Evolutionary conservation across 1,284 basidiomycete species (phyloP).

Genomic region (Naganishia sp.): DNA sequence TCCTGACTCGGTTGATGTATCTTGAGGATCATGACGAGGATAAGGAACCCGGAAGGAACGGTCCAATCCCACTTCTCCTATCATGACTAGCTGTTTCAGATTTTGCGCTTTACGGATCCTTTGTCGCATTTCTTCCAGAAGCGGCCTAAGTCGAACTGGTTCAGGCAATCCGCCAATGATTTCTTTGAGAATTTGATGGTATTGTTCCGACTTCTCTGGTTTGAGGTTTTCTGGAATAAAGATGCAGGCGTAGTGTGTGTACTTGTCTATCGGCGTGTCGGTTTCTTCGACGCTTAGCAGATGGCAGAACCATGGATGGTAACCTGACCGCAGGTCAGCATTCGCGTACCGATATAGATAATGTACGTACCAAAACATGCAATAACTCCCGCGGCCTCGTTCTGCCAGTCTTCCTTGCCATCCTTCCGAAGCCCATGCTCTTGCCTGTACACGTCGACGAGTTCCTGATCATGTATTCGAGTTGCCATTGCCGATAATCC

Average conservation of each 20-base stretch:
- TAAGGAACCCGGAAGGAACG: slow-evolving; percentile 50
- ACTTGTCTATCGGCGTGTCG: slow-evolving; percentile 40
- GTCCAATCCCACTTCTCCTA: slow-evolving; percentile 58
- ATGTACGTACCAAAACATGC: slow-evolving; percentile 49
- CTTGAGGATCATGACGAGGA: slow-evolving; percentile 32
- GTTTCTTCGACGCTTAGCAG: slow-evolving; percentile 43
- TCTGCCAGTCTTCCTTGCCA: background rate
- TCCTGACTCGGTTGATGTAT: slow-evolving; percentile 30
- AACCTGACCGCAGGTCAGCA: slow-evolving; percentile 41
- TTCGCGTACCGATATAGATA: too few relatives aligned
- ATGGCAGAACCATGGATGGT: slow-evolving; percentile 58
- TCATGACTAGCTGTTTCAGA: slow-evolving; percentile 44
- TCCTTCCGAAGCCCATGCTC: slow-evolving; percentile 23
- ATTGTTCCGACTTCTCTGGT: slow-evolving; percentile 39
- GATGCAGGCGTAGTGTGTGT: slow-evolving; percentile 50
- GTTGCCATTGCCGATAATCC: slow-evolving; percentile 51
- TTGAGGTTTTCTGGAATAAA: slow-evolving; percentile 43
- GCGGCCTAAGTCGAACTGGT: slow-evolving; percentile 42
- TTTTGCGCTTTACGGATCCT: slow-evolving; percentile 36
- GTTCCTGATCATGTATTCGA: slow-evolving; percentile 44
- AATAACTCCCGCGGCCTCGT: slow-evolving; percentile 37
- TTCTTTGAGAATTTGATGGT: slow-evolving; percentile 31
- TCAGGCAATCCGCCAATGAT: slow-evolving; percentile 42
- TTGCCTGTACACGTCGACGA: slow-evolving; percentile 38
- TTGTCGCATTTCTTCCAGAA: slow-evolving; percentile 37